These are phyloP conservation scores for Chrysophaeum taylorii DNA, from an alignment of 352 stramenopile species.

Conservation along the genomic window DNA sequence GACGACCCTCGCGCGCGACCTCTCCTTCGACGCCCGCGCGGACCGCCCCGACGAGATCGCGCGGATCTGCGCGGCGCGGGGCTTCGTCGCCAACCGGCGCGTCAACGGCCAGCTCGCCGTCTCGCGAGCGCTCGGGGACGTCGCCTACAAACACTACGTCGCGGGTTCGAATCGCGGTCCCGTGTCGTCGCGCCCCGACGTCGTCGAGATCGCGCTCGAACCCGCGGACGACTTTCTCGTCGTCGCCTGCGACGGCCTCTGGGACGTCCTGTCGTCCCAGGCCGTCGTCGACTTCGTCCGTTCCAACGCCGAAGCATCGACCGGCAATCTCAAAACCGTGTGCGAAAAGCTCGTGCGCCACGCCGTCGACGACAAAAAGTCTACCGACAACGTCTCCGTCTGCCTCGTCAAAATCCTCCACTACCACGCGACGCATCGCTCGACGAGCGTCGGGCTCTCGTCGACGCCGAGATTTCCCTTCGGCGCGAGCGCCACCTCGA, in stretches of 20 bases:
- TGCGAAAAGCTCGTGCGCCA: slow-evolving; percentile 16
- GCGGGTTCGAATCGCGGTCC: not conserved
- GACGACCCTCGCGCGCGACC: no score
- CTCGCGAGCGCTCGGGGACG: slow-evolving; percentile 57
- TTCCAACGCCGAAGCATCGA: no score
- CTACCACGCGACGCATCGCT: no score
- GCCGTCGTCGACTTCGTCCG: slow-evolving; percentile 68
- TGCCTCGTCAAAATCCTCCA: slow-evolving; percentile 1
- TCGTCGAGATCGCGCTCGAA: slow-evolving; percentile 49
- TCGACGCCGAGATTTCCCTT: no score
- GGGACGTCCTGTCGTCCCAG: slow-evolving; percentile 83
- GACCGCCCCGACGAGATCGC: slow-evolving; percentile 48
- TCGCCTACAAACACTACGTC: slow-evolving; percentile 65
- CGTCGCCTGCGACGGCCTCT: slow-evolving; percentile 78
- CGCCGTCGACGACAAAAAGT: slow-evolving; percentile 19
- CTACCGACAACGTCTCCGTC: slow-evolving; percentile 21
- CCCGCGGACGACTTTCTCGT: slow-evolving; percentile 59
- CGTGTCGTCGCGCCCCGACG: slow-evolving; percentile 54
- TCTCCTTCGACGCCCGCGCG: slow-evolving; percentile 61
- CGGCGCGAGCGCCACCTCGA: no score
- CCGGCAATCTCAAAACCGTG: slow-evolving; percentile 38
- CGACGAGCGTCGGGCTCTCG: no score
- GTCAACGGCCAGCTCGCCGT: slow-evolving; percentile 65
- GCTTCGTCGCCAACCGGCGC: slow-evolving; percentile 50
- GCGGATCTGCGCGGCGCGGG: slow-evolving; percentile 49